Evolutionary conservation across 2,329 filamentous ascomycete species (phyloP), one percentile per base, ranked within the genome.

Genomic region (Aspergillus sp.): DNA sequence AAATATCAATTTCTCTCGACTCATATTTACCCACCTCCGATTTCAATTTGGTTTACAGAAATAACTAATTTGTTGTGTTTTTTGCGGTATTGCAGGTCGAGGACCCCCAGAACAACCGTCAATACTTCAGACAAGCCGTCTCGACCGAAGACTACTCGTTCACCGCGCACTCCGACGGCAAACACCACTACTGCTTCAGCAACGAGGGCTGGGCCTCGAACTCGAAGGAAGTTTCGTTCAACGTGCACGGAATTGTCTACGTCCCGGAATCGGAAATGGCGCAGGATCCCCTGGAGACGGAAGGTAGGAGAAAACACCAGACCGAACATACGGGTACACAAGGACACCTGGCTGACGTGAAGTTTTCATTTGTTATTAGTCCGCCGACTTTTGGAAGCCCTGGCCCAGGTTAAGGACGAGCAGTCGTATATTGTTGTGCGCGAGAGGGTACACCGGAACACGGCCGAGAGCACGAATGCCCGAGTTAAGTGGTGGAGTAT

Each of bases 401-500:
- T 99, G 61, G 83, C 87, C 64, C 90, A 96, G 78, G 93, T 98
- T 77, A 96, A 96, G 82, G 95, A 98, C 76, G 95, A 99, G 81
- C 95, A 99, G 80, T 86, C 88, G 67, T 99, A 99, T 81, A 98
- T 99, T 71, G 87, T 99, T 62, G 80, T 98, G 58, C 90, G 95
- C 68, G 95, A 99, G 81, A 86, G 95, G 71, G 96, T 91, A 67
- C 95, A 99, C 83, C 86, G 95, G 74, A 99, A 99, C 81, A 99
- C 95, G 9, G 95, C 95, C 64, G 95, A 99, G 82, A 97, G 93
- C 84, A 99, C 95, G 70, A 99, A 99, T 78, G 85, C 87, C 67
- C 86, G 95, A 66, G 95, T 99, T 75, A 99, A 99, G 83, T 99
- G 95, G 95, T 99, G 95, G 95, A 97, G 95, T 77, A 85, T 98